Evolutionary conservation across 306 rosid species (phyloP).

Genomic region (Acmispon strigosus): DNA sequence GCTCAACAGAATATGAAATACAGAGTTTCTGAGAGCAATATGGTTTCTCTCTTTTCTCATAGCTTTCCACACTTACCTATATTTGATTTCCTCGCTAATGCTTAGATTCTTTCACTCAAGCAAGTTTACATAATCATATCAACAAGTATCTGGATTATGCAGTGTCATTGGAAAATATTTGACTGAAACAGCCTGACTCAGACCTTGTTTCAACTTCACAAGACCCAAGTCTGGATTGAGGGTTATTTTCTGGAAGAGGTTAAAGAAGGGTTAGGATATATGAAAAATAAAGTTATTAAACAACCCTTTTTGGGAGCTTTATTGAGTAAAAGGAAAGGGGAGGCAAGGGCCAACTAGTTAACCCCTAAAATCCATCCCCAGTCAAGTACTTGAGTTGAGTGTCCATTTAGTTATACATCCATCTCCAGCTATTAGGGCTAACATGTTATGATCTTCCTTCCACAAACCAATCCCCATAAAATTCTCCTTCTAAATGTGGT

Average conservation of each 20-base stretch:
- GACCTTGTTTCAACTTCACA: constrained; percentile 6
- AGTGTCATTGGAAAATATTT: background rate
- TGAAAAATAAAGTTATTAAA: background rate
- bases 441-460: constrained; percentile 7
- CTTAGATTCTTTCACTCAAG: background rate
- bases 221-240: background rate
- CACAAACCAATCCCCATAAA: constrained; percentile 7
- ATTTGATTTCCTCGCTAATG: background rate
- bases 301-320: background rate
- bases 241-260: background rate
- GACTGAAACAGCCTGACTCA: background rate
- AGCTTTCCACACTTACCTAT: background rate
- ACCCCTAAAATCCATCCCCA: background rate
- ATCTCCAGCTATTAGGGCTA: background rate
- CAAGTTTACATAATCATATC: background rate
- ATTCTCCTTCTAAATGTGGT: background rate
- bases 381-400: background rate
- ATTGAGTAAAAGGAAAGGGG: background rate
- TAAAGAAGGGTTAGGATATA: background rate
- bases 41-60: background rate
- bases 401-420: background rate
- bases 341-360: background rate
- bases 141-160: background rate
- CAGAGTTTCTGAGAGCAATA: background rate
- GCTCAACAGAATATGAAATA: background rate